Percentiles rank a stretch among this genome's conserved stretches.
These are phyloP conservation scores for Exophiala oligosperma DNA, from an alignment of 2,329 filamentous ascomycete genomes.

Conservation along the genomic window DNA sequence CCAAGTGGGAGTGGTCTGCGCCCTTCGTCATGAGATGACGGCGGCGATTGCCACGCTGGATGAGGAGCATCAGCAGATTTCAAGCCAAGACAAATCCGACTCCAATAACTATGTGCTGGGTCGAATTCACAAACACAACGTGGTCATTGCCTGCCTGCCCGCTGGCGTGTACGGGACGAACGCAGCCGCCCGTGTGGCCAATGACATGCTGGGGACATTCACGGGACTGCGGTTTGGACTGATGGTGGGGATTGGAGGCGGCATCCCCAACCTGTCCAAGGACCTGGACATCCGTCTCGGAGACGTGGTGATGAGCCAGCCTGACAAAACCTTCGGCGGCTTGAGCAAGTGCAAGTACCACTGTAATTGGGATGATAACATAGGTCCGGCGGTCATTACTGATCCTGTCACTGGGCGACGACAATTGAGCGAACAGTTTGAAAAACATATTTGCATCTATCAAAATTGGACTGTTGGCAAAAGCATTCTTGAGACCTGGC, in stretches of 20 bases:
- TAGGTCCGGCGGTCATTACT: neutral
- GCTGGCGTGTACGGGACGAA: conserved; percentile 17
- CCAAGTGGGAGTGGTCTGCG: conserved; percentile 16
- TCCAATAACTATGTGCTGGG: conserved; percentile 23
- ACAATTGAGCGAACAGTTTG: neutral
- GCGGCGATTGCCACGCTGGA: conserved; percentile 26
- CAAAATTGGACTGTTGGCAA: neutral
- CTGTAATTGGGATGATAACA: neutral
- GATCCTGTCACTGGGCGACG: neutral
- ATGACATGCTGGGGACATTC: conserved; percentile 28
- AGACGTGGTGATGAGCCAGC: conserved; percentile 28
- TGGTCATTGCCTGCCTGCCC: conserved; percentile 27
- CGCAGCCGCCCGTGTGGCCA: conserved; percentile 28
- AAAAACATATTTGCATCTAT: neutral
- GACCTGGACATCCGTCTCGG: conserved; percentile 31
- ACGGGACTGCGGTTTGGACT: conserved; percentile 27
- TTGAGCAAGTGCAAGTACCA: neutral
- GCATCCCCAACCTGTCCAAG: conserved; percentile 21
- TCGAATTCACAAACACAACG: conserved; percentile 25
- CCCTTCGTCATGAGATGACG: conserved; percentile 32
- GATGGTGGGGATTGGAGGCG: conserved; percentile 33
- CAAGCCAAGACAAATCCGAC: neutral
- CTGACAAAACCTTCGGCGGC: conserved; percentile 25
- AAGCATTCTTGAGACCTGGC: neutral
- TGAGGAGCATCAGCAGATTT: conserved; percentile 21